phyloP scores from a whole-genome alignment of 495 filamentous ascomycete species.

The Neurospora africana region DNA sequence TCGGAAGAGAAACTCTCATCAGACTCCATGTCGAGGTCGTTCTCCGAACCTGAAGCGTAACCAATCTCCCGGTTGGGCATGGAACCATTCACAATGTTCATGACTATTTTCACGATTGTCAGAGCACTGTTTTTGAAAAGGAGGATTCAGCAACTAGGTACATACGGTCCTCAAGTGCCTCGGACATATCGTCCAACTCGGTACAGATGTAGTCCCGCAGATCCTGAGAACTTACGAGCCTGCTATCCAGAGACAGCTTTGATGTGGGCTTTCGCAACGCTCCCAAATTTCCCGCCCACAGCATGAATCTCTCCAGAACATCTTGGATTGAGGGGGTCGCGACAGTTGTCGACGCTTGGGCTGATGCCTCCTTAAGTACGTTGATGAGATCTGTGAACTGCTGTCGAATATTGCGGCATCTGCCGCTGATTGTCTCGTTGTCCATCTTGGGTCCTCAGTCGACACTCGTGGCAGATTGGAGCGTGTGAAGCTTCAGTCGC shows the following conservation, averaged over 20 bases:
- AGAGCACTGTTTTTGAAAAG: not conserved
- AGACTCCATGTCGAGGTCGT: not conserved
- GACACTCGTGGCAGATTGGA: too few species aligned
- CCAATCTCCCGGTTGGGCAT: not conserved
- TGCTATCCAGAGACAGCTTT: constrained; percentile 7
- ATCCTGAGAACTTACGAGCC: not conserved
- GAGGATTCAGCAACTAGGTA: not conserved
- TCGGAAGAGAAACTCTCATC: not conserved
- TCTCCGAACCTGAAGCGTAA: not conserved
- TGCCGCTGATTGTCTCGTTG: not conserved
- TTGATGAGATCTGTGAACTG: not conserved
- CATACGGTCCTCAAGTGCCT: not conserved
- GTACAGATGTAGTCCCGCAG: not conserved
- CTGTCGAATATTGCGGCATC: not conserved
- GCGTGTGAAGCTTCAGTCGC: too few species aligned
- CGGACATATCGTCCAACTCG: not conserved
- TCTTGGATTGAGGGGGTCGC: not conserved
- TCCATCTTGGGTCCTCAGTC: not conserved
- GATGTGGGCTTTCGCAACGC: constrained; percentile 1
- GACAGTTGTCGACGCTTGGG: not conserved
- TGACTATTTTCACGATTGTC: not conserved
- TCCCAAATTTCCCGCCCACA: constrained; percentile 12
- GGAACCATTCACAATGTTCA: not conserved
- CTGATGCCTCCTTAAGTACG: not conserved
- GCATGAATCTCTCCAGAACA: constrained; percentile 6